Conservation (phyloP, 441 rosid species). For the Melastoma candidum region DNA sequence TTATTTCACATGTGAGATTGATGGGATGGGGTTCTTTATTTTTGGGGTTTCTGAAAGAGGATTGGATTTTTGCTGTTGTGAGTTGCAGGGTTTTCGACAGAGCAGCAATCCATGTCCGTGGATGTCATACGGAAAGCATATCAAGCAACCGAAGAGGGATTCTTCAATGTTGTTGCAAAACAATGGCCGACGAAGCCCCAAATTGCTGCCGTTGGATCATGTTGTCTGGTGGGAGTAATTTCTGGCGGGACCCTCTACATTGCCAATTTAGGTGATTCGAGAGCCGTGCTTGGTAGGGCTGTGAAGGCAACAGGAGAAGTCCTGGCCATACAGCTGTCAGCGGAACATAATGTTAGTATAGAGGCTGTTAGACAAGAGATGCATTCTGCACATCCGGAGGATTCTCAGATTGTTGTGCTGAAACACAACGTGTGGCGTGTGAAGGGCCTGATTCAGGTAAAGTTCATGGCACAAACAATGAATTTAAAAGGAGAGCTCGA, state of each 20-base stretch:
- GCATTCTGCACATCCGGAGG: conserved; percentile 50
- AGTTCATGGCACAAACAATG: not conserved
- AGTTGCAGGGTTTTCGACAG: conserved; percentile 35
- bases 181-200: conserved; percentile 54
- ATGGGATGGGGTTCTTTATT: not conserved
- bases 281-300: conserved; percentile 47
- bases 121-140: conserved; percentile 45
- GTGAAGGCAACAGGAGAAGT: conserved; percentile 40
- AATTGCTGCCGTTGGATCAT: conserved; percentile 54
- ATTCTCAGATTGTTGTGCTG: conserved; percentile 40
- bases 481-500: too few relatives aligned
- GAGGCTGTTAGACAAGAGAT: conserved; percentile 48
- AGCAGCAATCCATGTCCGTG: conserved; percentile 35
- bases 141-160: conserved; percentile 51
- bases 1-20: not conserved
- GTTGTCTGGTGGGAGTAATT: conserved; percentile 43
- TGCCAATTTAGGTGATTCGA: conserved; percentile 43
- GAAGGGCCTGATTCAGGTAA: conserved; percentile 52
- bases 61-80: not conserved
- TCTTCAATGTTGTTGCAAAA: conserved; percentile 35
- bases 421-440: conserved; percentile 60
- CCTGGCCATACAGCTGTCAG: conserved; percentile 42
- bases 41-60: not conserved
- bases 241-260: conserved; percentile 39
- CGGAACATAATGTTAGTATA: conserved; percentile 46